These are phyloP conservation scores for Stagonosporopsis vannaccii DNA, from an alignment of 2,329 filamentous ascomycete species.

Conservation along the genomic window DNA sequence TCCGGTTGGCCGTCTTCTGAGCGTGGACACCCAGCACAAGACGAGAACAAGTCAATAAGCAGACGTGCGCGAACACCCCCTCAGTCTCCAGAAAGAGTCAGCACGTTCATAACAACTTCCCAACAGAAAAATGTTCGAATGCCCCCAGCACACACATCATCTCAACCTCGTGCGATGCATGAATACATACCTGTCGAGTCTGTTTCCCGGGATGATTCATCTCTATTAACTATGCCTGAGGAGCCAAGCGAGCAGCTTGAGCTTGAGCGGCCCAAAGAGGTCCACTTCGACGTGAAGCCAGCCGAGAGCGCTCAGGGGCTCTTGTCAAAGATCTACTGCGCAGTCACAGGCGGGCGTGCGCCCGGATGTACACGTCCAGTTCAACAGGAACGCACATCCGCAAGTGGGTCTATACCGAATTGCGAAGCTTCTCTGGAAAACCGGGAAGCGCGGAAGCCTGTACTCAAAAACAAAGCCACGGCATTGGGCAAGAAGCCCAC, in stretches of 20 bases:
- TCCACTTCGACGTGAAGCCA: neutral
- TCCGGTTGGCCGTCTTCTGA: neutral
- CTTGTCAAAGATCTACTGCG: neutral
- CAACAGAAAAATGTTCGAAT: slow-evolving; percentile 2
- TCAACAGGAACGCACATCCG: neutral
- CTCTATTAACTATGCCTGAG: neutral
- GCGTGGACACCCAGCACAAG: neutral
- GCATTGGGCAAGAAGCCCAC: neutral
- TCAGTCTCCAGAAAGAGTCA: neutral
- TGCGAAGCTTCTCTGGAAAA: neutral
- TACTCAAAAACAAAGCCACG: neutral
- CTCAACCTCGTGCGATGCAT: neutral
- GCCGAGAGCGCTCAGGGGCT: neutral
- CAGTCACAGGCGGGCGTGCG: neutral
- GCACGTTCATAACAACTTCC: slow-evolving; percentile 11
- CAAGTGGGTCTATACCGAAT: neutral
- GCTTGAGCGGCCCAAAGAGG: neutral
- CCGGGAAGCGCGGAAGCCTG: neutral
- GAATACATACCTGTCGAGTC: neutral
- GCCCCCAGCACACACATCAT: slow-evolving; percentile 1
- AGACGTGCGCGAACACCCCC: neutral
- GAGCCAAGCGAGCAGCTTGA: neutral
- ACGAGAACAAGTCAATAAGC: neutral
- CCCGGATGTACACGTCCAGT: neutral
- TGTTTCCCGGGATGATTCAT: neutral